Evolutionary conservation across 2,329 filamentous ascomycete genomes (phyloP), one percentile per base, ranked within the genome.

Genomic region (Pestalotiopsis sp.): DNA sequence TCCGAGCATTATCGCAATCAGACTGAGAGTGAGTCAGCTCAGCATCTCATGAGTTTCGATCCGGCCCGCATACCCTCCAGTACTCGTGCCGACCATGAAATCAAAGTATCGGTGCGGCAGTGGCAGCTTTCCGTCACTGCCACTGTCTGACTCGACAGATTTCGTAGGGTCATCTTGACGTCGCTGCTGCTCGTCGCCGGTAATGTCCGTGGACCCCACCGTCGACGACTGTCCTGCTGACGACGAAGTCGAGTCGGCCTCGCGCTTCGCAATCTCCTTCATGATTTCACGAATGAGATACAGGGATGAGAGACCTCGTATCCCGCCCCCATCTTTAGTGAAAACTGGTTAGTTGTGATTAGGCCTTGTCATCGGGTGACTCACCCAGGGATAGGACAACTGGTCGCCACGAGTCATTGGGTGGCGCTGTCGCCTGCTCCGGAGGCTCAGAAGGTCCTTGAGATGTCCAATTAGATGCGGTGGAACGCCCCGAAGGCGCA

Each of bases 1-100:
- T 40, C 59, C 59, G 3, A 62, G 31, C 59, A 62, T 62, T n/a
- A 62, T 62, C 12, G 59, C 59, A 14, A 62, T 62, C 13, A 62
- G 12, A 62, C 59, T 62, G 20, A n/a, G 13, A 60, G 17, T 60
- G 17, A 23, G 14, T 25, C 14, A 25, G 23, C 25, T 27, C 27
- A 27, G 25, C n/a, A 59, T 27, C 4, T 59, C 17, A n/a, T 13
- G 4, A 60, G 57, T 60, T 17, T 23, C 1, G 2, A 31, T 20
- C n/a, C 17, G 11, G 12, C 57, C 14, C 13, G n/a, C 13, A 14
- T 27, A 36, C 59, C 59, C 59, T 38, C 59, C 59, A 13, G 59
- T 62, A 20, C 59, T 62, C 14, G 59, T 62, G 27, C 59, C 59
- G 13, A 31, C 13, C 25, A 62, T 62, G 25, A 62, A 62, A n/a